Conservation (phyloP, 1,284 basidiomycete species). For the Leccinum pachyderme region DNA sequence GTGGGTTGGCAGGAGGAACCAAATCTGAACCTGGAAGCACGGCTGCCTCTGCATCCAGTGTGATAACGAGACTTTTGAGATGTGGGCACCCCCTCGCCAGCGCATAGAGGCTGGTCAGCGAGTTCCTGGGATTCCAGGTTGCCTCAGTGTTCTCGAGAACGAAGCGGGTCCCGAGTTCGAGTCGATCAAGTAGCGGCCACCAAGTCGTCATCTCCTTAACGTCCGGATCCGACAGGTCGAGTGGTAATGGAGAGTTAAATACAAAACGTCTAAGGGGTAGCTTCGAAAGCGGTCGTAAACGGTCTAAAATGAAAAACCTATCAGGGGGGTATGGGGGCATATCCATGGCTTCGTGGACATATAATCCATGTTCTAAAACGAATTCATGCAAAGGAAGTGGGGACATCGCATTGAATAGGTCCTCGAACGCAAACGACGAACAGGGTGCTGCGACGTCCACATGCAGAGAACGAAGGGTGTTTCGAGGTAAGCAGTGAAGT, state of each 20-base stretch:
- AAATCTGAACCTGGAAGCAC: background rate
- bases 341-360: constrained; percentile 29
- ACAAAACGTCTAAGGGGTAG: constrained; percentile 39
- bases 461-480: constrained; percentile 40
- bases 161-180: constrained; percentile 42
- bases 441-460: constrained; percentile 37
- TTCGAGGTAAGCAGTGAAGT: constrained; percentile 31
- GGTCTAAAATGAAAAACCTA: constrained; percentile 21
- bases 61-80: constrained; percentile 40
- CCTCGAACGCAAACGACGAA: constrained; percentile 37
- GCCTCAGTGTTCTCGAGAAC: constrained; percentile 24
- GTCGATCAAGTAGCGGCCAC: constrained; percentile 45
- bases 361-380: constrained; percentile 44
- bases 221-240: constrained; percentile 40
- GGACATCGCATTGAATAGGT: constrained; percentile 40
- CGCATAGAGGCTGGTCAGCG: constrained; percentile 35
- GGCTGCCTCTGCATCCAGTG: constrained; percentile 27
- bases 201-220: constrained; percentile 41
- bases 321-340: constrained; percentile 6
- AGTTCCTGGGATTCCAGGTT: constrained; percentile 33
- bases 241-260: constrained; percentile 42
- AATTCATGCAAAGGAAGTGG: constrained; percentile 38
- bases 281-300: constrained; percentile 23
- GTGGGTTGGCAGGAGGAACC: background rate
- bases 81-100: constrained; percentile 37